Conservation (phyloP, 495 filamentous ascomycete species). For the Pseudotulostoma volvatum region DNA sequence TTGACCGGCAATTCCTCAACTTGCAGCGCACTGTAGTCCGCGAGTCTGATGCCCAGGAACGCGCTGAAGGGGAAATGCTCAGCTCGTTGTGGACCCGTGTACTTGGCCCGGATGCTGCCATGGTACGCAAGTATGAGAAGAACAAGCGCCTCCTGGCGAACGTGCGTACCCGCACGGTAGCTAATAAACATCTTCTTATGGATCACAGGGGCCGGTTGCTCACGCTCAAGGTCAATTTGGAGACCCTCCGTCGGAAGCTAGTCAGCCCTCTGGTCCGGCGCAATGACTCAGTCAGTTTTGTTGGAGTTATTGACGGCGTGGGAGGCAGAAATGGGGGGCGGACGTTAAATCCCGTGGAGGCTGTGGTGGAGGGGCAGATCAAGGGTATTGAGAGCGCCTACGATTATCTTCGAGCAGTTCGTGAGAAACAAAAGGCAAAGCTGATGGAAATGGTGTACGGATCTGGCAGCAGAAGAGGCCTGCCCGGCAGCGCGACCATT, state of each 20-base stretch:
- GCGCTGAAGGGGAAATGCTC: conserved; percentile 61
- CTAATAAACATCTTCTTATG: conserved; percentile 69
- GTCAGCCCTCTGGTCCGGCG: conserved; percentile 64
- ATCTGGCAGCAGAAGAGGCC: conserved; percentile 18
- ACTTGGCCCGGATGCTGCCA: conserved; percentile 50
- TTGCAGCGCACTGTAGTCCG: conserved; percentile 72
- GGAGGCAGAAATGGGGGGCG: conserved; percentile 29
- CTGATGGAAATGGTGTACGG: conserved; percentile 69
- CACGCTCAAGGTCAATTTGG: conserved; percentile 64
- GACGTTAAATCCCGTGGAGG: conserved; percentile 37
- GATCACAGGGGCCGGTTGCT: conserved; percentile 69
- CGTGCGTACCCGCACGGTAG: conserved; percentile 63
- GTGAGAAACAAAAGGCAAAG: conserved; percentile 66
- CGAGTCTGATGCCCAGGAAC: conserved; percentile 64
- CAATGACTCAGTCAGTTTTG: conserved; percentile 35
- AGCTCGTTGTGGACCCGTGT: conserved; percentile 73
- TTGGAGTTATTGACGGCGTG: conserved; percentile 18
- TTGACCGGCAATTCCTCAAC: conserved; percentile 78
- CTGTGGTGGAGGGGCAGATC: conserved; percentile 66
- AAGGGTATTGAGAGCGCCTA: conserved; percentile 63
- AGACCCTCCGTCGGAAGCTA: conserved; percentile 58
- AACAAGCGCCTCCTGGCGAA: conserved; percentile 60
- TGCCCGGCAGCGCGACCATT: neutral
- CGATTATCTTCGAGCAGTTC: conserved; percentile 50
- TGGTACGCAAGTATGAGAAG: conserved; percentile 73